A percentile compares a stretch with the other conserved stretches of the same genome.
These are phyloP conservation scores for Scedosporium dehoogii DNA, from an alignment of 2,329 filamentous ascomycete genomes.

Conservation along the genomic window DNA sequence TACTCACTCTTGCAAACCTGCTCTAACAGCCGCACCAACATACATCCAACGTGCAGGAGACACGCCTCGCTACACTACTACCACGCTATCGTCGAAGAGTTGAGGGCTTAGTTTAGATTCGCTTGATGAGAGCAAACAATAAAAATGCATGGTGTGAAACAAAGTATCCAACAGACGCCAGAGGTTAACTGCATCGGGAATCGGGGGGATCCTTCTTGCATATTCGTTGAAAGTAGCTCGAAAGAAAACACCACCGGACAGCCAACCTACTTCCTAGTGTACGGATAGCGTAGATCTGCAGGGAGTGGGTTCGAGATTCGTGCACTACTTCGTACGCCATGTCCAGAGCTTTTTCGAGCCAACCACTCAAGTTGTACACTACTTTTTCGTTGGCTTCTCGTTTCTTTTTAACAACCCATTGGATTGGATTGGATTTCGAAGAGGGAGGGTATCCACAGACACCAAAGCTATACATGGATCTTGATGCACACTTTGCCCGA, in stretches of 20 bases:
- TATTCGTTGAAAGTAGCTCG: no score
- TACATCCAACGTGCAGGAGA: neutral
- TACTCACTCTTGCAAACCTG: neutral
- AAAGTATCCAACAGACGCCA: neutral
- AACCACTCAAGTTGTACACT: neutral
- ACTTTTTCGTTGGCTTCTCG: neutral
- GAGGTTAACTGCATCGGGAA: neutral
- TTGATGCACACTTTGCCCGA: neutral
- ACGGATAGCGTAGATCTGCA: neutral
- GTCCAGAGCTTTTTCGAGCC: neutral
- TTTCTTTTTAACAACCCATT: neutral
- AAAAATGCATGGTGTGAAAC: neutral
- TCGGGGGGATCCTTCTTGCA: neutral
- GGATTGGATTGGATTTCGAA: no score
- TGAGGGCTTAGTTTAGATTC: neutral
- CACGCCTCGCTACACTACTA: neutral
- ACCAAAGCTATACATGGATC: no score
- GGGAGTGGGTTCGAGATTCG: neutral
- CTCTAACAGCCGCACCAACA: neutral
- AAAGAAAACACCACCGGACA: no score
- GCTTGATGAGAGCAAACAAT: neutral
- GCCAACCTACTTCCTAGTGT: no score
- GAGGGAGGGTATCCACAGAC: no score
- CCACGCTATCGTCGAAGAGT: neutral
- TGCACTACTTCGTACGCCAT: neutral